Evolutionary conservation across 331 rosid species (phyloP).

Genomic region (Telfairia occidentalis): DNA sequence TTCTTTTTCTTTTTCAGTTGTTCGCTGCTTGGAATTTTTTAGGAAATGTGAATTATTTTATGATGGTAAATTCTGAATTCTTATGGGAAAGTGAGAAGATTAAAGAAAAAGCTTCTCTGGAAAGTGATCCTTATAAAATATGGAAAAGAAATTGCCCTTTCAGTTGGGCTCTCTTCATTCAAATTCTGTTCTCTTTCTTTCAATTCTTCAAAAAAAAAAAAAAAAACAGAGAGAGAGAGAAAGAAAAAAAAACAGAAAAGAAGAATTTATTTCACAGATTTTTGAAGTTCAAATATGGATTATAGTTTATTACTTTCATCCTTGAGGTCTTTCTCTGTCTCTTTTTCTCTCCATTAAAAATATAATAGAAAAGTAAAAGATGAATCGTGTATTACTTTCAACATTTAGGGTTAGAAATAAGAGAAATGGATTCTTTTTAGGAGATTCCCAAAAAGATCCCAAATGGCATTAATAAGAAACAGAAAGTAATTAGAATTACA

Average conservation of each 20-base stretch:
- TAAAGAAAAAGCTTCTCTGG: neutral
- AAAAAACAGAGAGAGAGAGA: too few species aligned
- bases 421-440: neutral
- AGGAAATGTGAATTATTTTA: neutral
- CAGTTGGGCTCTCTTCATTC: conserved; percentile 3
- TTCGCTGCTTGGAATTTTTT: neutral
- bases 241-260: neutral
- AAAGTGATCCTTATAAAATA: conserved; percentile 1
- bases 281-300: neutral
- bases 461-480: neutral
- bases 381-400: neutral
- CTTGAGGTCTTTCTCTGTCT: neutral
- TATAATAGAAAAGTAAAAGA: neutral
- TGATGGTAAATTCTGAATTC: neutral
- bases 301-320: conserved; percentile 1
- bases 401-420: neutral
- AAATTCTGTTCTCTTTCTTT: neutral
- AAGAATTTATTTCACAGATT: neutral
- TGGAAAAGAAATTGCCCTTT: neutral
- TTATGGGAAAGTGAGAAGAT: neutral
- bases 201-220: too few species aligned
- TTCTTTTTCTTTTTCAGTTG: neutral
- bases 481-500: neutral
- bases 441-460: neutral
- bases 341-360: neutral